These are phyloP conservation scores for Scleroderma citrinum DNA, from an alignment of 768 basidiomycete genomes.

Conservation along the genomic window DNA sequence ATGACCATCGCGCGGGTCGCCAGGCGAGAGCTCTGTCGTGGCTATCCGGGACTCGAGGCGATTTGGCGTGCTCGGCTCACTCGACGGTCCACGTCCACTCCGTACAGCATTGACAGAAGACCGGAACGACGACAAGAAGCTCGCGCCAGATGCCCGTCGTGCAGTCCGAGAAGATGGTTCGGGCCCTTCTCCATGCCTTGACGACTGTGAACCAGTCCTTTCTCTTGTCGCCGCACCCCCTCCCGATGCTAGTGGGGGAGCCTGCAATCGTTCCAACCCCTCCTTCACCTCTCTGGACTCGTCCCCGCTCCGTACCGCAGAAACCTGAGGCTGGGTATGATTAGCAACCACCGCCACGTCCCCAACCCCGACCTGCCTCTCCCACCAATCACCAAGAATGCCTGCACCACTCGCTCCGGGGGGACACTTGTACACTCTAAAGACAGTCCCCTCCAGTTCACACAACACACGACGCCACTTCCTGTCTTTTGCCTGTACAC, in stretches of 20 bases:
- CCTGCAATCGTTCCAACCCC: constrained; percentile 10
- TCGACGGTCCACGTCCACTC: constrained; percentile 6
- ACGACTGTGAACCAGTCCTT: constrained; percentile 22
- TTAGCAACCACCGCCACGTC: constrained; percentile 35
- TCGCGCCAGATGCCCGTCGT: constrained; percentile 24
- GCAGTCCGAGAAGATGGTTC: constrained; percentile 12
- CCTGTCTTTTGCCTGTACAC: constrained; percentile 82
- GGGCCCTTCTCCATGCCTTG: constrained; percentile 6
- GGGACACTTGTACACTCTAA: constrained; percentile 65
- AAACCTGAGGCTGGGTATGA: constrained; percentile 15
- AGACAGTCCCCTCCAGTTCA: constrained; percentile 87
- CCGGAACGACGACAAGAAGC: constrained; percentile 25
- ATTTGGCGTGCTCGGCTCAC: constrained; percentile 5
- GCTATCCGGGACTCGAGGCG: constrained; percentile 3
- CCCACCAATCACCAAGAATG: constrained; percentile 74
- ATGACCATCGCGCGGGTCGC: constrained; percentile 16
- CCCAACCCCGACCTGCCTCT: constrained; percentile 67
- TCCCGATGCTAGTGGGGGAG: constrained; percentile 1
- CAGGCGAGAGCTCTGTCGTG: constrained; percentile 20
- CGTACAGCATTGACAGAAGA: constrained; percentile 1
- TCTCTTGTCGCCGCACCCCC: constrained; percentile 5
- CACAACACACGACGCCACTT: constrained; percentile 89
- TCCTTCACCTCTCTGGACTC: constrained; percentile 22
- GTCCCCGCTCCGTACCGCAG: constrained; percentile 17
- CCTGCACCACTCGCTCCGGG: constrained; percentile 39